phyloP scores from a whole-genome alignment of 768 basidiomycete species.

The Leccinum incarnatum region DNA sequence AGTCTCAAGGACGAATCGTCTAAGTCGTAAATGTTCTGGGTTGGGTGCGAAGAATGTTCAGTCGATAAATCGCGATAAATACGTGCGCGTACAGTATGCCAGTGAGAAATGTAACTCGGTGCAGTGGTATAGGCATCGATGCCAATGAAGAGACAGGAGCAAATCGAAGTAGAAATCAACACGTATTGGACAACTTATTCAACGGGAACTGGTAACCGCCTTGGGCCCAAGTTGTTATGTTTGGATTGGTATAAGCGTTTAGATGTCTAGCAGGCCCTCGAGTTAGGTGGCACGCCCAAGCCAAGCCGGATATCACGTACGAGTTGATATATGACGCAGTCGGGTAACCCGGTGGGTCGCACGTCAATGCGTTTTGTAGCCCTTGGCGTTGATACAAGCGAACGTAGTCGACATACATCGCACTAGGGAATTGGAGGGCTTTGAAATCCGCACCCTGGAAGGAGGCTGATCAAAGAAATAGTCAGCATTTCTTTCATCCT shows the following conservation, averaged over 20 bases:
- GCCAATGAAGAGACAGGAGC: conserved; percentile 7
- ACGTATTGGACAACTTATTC: conserved; percentile 42
- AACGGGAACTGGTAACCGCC: conserved; percentile 76
- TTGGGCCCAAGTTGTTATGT: conserved; percentile 81
- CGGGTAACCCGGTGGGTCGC: conserved; percentile 74
- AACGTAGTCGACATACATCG: conserved; percentile 88
- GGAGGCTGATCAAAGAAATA: conserved; percentile 35
- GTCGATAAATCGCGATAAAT: conserved; percentile 27
- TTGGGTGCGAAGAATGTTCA: conserved; percentile 11
- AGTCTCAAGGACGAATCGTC: neutral
- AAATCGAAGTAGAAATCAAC: conserved; percentile 15
- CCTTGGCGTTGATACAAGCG: conserved; percentile 82
- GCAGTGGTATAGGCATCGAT: conserved; percentile 16
- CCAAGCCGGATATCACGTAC: conserved; percentile 35
- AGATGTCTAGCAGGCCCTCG: conserved; percentile 25
- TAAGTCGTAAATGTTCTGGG: conserved; percentile 16
- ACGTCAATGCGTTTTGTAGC: conserved; percentile 65
- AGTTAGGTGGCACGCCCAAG: conserved; percentile 7
- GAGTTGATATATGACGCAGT: conserved; percentile 76
- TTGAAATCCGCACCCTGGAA: conserved; percentile 75
- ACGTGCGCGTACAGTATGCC: conserved; percentile 24
- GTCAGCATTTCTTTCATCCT: conserved; percentile 2
- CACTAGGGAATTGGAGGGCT: conserved; percentile 71
- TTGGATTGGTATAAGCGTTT: conserved; percentile 73
- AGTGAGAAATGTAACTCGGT: conserved; percentile 16